A percentile compares a stretch with the other conserved stretches of the same genome.
These are phyloP conservation scores for Bimuria novae-zelandiae DNA, from an alignment of 2,329 filamentous ascomycete species.

Conservation along the genomic window DNA sequence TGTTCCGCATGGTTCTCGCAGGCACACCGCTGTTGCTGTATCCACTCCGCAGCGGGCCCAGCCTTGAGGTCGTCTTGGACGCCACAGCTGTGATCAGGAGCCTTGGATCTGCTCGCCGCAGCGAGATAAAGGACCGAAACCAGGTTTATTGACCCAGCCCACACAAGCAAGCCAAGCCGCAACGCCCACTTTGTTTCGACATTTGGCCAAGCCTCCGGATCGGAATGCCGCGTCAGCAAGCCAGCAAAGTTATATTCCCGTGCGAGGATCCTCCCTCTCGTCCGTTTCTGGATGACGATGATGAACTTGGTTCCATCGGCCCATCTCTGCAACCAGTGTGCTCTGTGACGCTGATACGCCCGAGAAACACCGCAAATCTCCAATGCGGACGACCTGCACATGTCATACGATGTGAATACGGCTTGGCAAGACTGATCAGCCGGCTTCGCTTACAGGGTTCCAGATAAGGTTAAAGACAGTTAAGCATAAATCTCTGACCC, in stretches of 20 bases:
- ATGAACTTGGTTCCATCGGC: too few relatives aligned
- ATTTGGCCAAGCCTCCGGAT: constrained; percentile 33
- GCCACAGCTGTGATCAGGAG: constrained; percentile 14
- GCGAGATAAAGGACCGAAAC: constrained; percentile 39
- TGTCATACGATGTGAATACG: constrained; percentile 19
- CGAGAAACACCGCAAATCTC: neutral
- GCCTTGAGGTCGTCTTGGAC: constrained; percentile 20
- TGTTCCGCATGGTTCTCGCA: constrained; percentile 1
- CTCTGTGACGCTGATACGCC: neutral
- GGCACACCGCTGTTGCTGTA: constrained; percentile 4
- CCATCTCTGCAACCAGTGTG: too few relatives aligned
- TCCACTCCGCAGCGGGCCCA: constrained; percentile 11
- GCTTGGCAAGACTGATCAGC: constrained; percentile 22
- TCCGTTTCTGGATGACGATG: neutral
- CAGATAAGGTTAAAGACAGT: constrained; percentile 45
- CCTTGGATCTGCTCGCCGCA: constrained; percentile 35
- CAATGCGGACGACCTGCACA: neutral
- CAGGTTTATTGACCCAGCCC: constrained; percentile 35
- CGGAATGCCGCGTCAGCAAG: constrained; percentile 44
- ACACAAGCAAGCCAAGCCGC: constrained; percentile 40
- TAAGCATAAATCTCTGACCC: constrained; percentile 44
- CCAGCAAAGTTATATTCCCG: constrained; percentile 10
- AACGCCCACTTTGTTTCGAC: constrained; percentile 38
- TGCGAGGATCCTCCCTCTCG: neutral
- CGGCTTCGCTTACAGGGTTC: constrained; percentile 30